A percentile compares a stretch with the other conserved stretches of the same genome.
Evolutionary conservation across 257 asterid species (phyloP).

Genomic region (Salvia splendens): DNA sequence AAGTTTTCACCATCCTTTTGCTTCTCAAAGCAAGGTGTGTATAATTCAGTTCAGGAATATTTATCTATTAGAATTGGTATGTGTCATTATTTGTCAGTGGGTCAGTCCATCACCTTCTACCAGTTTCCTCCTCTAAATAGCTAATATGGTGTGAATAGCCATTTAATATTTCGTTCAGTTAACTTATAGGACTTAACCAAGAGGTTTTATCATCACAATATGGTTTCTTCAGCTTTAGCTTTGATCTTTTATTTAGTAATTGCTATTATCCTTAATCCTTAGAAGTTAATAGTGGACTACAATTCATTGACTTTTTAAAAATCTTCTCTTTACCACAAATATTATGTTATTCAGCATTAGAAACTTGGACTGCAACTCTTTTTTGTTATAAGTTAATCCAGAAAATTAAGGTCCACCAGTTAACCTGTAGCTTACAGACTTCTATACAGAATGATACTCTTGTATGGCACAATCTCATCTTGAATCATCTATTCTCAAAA

Average conservation of each 20-base stretch:
- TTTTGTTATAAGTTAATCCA: background rate
- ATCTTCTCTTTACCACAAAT: background rate
- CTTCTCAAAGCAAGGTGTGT: conserved; percentile 95
- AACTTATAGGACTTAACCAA: conserved; percentile 17
- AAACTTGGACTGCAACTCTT: background rate
- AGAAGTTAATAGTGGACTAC: background rate
- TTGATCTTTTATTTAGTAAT: conserved; percentile 9
- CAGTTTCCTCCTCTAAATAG: background rate
- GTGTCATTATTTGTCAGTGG: conserved; percentile 3
- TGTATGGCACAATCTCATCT: background rate
- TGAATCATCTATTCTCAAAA: background rate
- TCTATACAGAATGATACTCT: background rate
- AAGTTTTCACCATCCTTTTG: conserved; percentile 92
- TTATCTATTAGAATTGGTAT: background rate
- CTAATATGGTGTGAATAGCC: background rate
- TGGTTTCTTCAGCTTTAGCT: conserved; percentile 23
- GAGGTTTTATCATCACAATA: conserved; percentile 11
- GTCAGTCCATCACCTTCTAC: background rate
- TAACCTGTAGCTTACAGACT: background rate
- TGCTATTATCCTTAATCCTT: conserved; percentile 7
- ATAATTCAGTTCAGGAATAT: conserved; percentile 16
- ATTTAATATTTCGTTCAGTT: conserved; percentile 20
- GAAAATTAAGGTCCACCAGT: background rate
- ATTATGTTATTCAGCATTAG: background rate
- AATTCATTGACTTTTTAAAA: conserved; percentile 5